These are phyloP conservation scores for Xylaria sp. DNA, from an alignment of 495 filamentous ascomycete genomes.

Conservation along the genomic window DNA sequence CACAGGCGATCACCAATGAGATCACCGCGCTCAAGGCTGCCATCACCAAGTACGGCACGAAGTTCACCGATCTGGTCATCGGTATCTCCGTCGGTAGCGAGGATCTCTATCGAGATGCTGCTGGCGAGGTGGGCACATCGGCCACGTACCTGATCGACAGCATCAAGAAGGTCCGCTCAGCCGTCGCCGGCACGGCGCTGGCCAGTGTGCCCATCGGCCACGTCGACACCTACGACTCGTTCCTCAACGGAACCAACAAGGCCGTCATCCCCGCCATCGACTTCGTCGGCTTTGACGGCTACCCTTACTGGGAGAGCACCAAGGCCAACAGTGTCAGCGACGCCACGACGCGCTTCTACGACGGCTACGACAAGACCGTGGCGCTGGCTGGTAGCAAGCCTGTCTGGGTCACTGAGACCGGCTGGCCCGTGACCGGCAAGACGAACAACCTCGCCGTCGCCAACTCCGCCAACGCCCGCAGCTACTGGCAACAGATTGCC, in stretches of 20 bases:
- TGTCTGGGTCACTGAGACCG: slow-evolving; percentile 85
- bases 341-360: slow-evolving; percentile 64
- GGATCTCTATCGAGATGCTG: slow-evolving; percentile 78
- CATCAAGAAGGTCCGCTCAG: slow-evolving; percentile 64
- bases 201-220: slow-evolving; percentile 68
- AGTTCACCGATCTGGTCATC: slow-evolving; percentile 67
- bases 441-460: slow-evolving; percentile 65
- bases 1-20: slow-evolving; percentile 64
- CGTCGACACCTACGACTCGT: slow-evolving; percentile 87
- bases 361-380: slow-evolving; percentile 64
- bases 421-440: slow-evolving; percentile 74
- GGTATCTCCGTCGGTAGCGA: slow-evolving; percentile 87
- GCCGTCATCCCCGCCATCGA: slow-evolving; percentile 69
- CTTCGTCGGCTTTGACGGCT: slow-evolving; percentile 75
- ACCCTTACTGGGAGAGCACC: slow-evolving; percentile 72
- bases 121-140: slow-evolving; percentile 61
- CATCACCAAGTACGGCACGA: slow-evolving; percentile 63
- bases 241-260: slow-evolving; percentile 71
- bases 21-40: slow-evolving; percentile 68
- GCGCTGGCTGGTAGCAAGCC: slow-evolving; percentile 66
- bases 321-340: slow-evolving; percentile 67
- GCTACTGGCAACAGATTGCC: slow-evolving; percentile 75
- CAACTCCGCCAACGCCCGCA: slow-evolving; percentile 67
- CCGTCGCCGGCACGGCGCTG: slow-evolving; percentile 63
- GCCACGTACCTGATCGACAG: slow-evolving; percentile 63